Evolutionary conservation across 2,329 filamentous ascomycete genomes (phyloP), one percentile per base, ranked within the genome.

Genomic region (Macroventuria anomochaeta): DNA sequence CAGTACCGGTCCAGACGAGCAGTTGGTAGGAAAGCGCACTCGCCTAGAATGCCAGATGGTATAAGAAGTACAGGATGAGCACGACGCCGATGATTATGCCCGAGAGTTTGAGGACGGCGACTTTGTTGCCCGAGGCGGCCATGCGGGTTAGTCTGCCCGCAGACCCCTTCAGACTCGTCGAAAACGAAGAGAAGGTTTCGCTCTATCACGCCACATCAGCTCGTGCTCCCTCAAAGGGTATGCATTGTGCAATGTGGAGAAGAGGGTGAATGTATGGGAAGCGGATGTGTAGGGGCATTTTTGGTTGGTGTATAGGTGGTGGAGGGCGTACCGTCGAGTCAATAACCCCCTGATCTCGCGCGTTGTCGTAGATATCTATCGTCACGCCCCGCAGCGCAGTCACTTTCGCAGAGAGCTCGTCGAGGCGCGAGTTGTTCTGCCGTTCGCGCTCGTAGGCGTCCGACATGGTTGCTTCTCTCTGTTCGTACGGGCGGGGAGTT

Each of bases 351-450:
- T 97, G 93, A 66, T 90, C 86, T 53, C 91, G 86, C 42, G 95
- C 95, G 74, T 95, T 92, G 78, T 97, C 93, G 83, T 97, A 97
- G 70, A 99, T 99, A 79, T 99, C 92, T 62, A 97, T 86, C 34
- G 95, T 99, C 43, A 99, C 91, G 75, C 90, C 90, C 70, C 93
- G 91, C 59, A 99, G 85, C 46, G 92, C 91, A 15, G 90, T 90
- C 49, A 97, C 93, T 79, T 99, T 99, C 62, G 86, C 84, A 13
- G 90, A 89, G 31, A 99, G 88, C 74, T 96, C 92, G 69, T 93
- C 88, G 51, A 99, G 89, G 66, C 93, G 92, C 63, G 90, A 87
- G 78, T 97, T 96, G 80, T 99, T 99, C 78, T 99, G 95, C 83
- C 84, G 73, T 77, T 85, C 82, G 65, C 82, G 80, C 65, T 83